phyloP scores from a whole-genome alignment of 2,329 filamentous ascomycete species.

The Lecanicillium sp. region DNA sequence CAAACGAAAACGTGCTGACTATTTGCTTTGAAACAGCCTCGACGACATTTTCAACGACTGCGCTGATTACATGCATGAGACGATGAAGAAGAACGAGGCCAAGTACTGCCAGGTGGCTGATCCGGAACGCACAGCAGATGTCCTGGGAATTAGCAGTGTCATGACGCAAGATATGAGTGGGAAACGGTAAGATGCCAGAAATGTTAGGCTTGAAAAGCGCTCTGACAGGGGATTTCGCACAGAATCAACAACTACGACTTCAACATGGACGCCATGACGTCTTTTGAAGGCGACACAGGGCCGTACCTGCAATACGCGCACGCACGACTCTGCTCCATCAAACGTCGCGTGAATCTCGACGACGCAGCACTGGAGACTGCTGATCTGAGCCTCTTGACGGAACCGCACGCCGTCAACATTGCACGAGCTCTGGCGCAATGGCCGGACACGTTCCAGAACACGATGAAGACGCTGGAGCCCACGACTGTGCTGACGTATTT shows the following conservation, averaged over 20 bases:
- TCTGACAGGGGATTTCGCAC: too few species aligned
- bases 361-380: conserved; percentile 8
- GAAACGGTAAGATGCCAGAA: conserved; percentile 34
- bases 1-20: too few species aligned
- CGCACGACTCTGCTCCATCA: conserved; percentile 47
- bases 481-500: conserved; percentile 59
- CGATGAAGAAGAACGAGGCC: conserved; percentile 56
- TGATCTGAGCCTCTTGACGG: conserved; percentile 22
- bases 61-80: conserved; percentile 62
- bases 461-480: conserved; percentile 57
- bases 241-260: conserved; percentile 46
- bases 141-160: conserved; percentile 59
- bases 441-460: conserved; percentile 56
- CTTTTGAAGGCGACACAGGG: conserved; percentile 66
- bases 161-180: conserved; percentile 70
- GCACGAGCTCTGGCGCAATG: conserved; percentile 54
- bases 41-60: conserved; percentile 50
- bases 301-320: conserved; percentile 68
- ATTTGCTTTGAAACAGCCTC: conserved; percentile 21
- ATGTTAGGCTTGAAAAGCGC: too few species aligned
- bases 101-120: conserved; percentile 61
- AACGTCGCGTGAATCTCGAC: conserved; percentile 14
- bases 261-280: conserved; percentile 64
- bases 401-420: conserved; percentile 43
- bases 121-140: conserved; percentile 55